Evolutionary conservation across 2,329 filamentous ascomycete genomes (phyloP).

Genomic region (Stachybotrys chlorohalonatus): DNA sequence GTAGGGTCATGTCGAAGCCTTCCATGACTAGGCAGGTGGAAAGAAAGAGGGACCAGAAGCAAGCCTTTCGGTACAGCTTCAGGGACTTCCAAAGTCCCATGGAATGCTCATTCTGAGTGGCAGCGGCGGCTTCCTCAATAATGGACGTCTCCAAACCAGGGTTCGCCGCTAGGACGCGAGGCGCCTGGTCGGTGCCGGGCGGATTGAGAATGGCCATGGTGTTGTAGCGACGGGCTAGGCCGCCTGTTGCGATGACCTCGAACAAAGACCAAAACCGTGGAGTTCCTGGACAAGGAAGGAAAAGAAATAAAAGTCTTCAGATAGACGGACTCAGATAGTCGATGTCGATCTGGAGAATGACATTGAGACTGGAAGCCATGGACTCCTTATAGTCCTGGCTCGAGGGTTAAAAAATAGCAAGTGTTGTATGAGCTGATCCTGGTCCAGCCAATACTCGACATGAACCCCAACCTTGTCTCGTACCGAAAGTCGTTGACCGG

Average conservation of each 20-base stretch:
- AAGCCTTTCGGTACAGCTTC: slow-evolving; percentile 28
- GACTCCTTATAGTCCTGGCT: background rate
- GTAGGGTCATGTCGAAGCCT: slow-evolving; percentile 29
- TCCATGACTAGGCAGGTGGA: slow-evolving; percentile 30
- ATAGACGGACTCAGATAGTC: background rate
- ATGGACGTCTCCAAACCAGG: background rate
- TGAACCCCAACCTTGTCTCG: too few relatives aligned
- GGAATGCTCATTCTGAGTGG: slow-evolving; percentile 23
- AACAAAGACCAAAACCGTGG: background rate
- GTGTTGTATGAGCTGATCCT: too few relatives aligned
- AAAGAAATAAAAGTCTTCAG: background rate
- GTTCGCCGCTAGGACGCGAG: background rate
- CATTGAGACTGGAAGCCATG: background rate
- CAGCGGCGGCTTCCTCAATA: slow-evolving; percentile 10
- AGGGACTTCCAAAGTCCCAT: slow-evolving; percentile 23
- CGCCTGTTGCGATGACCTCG: background rate
- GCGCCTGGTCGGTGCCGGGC: background rate
- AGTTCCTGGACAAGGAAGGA: background rate
- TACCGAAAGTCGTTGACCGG: too few relatives aligned
- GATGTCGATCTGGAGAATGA: background rate
- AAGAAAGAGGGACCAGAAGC: slow-evolving; percentile 26
- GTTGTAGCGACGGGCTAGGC: background rate
- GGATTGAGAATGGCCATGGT: background rate
- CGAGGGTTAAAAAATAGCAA: background rate
- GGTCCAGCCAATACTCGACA: too few relatives aligned